A percentile compares a stretch with the other conserved stretches of the same genome.
These are phyloP conservation scores for Penicillium oxalicum DNA, from an alignment of 2,329 filamentous ascomycete genomes.

Conservation along the genomic window DNA sequence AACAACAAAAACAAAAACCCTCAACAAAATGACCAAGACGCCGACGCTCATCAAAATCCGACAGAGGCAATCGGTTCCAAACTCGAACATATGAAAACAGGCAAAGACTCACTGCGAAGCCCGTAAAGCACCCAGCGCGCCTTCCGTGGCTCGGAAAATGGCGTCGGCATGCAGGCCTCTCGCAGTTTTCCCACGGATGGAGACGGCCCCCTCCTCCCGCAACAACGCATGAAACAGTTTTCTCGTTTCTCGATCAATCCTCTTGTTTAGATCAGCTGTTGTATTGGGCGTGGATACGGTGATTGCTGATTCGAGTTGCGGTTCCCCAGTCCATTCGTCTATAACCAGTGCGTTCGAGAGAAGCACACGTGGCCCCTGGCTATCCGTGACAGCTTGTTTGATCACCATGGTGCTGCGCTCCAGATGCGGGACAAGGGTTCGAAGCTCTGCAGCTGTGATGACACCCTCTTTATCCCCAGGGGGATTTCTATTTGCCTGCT, in stretches of 20 bases:
- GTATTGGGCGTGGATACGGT: conserved; percentile 23
- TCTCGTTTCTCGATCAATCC: conserved; percentile 35
- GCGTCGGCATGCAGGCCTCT: conserved; percentile 21
- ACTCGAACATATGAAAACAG: neutral
- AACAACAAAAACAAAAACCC: too few relatives aligned
- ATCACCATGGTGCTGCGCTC: conserved; percentile 34
- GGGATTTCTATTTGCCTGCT: conserved; percentile 5
- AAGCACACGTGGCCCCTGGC: conserved; percentile 19
- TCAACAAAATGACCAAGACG: too few relatives aligned
- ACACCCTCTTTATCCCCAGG: conserved; percentile 7
- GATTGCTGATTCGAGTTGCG: conserved; percentile 33
- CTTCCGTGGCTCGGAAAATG: conserved; percentile 33
- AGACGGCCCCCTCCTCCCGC: conserved; percentile 13
- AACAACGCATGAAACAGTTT: conserved; percentile 35
- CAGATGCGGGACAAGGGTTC: conserved; percentile 31
- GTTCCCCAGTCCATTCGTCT: conserved; percentile 39
- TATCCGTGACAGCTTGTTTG: conserved; percentile 10
- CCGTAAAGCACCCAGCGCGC: conserved; percentile 27
- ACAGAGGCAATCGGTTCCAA: conserved; percentile 1
- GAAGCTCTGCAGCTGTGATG: conserved; percentile 21
- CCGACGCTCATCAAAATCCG: neutral
- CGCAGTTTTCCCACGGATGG: conserved; percentile 5
- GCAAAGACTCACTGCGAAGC: conserved; percentile 18
- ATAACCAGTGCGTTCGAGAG: conserved; percentile 32
- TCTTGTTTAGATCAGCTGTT: conserved; percentile 14